Evolutionary conservation across 805 yeast species (phyloP), one percentile per base, ranked within the genome.

Genomic region (Ogataea allantospora): DNA sequence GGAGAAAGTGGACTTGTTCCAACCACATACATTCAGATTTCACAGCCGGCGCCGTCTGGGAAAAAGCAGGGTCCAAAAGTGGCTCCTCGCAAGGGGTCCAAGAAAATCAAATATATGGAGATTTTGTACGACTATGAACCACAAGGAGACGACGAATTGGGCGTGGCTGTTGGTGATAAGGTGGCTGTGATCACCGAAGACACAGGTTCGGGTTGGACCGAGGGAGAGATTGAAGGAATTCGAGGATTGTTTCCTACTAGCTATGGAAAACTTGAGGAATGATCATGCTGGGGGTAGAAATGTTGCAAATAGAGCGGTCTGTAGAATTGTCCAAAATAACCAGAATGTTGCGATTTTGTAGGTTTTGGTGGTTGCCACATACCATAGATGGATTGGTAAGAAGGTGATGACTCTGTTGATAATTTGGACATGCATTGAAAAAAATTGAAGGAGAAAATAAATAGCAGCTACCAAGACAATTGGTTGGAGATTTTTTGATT

Each of bases 171-270:
- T 0, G 96, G 96, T 2, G 97, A 91, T 45, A 70, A 68, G 38
- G 75, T 93, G 13, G 70, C 73, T 8, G 72, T 93, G 9, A 53
- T 84, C 1, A 80, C 73, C 19, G 86, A 79, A 34, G 84, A 82
- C 35, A 85, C 83, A 48, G 89, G 88, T 7, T 73, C 74, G 26
- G 99, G 99, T 0, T 93, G 99, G 99, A 89, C 97, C 2, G 84
- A 80, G 49, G 98, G 97, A 9, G 91, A 85, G 55, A 42, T 83
- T 6, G 67, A 77, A 46, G 93, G 91, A 0, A 47, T 44, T 6
- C 66, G 64, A 13, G 95, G 95, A 1, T 57, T 83, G 38, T 80
- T 86, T 60, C 98, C 98, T 5, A 80, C 93, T 0, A 69, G 83
- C 44, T 89, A 89, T 58, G 80, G 78, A 35, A 65, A 62, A 46